Conservation (phyloP, 768 basidiomycete species). For the Termitomyces sp. region DNA sequence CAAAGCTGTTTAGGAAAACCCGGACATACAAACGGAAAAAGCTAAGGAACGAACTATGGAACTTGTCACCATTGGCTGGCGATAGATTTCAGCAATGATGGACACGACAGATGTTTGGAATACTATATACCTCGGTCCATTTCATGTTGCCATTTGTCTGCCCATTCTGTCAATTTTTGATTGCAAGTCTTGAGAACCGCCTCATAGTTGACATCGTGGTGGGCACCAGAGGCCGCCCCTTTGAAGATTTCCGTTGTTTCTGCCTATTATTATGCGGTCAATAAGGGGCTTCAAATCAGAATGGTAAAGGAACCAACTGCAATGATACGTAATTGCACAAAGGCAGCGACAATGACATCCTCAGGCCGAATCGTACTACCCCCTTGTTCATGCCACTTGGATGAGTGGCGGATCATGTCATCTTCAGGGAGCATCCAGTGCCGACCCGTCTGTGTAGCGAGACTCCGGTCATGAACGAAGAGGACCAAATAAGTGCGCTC, state of each 20-base stretch:
- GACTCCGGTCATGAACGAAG: constrained; percentile 82
- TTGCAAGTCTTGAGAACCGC: constrained; percentile 71
- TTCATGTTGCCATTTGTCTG: constrained; percentile 65
- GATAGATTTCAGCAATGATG: not conserved
- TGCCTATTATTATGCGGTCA: constrained; percentile 38
- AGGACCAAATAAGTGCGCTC: constrained; percentile 85
- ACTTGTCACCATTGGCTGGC: constrained; percentile 66
- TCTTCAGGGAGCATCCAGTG: constrained; percentile 90
- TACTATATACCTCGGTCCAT: constrained; percentile 57
- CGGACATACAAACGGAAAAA: constrained; percentile 77
- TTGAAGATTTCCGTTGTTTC: constrained; percentile 68
- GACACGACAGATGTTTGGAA: not conserved
- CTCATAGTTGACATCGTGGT: constrained; percentile 71
- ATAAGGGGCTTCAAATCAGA: not conserved
- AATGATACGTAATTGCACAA: constrained; percentile 73
- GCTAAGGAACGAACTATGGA: constrained; percentile 72
- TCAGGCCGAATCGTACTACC: constrained; percentile 60
- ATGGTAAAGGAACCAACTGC: constrained; percentile 42
- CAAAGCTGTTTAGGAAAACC: constrained; percentile 83
- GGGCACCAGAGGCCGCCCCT: constrained; percentile 34
- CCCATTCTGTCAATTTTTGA: constrained; percentile 68
- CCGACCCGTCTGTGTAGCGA: constrained; percentile 82
- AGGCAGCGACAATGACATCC: constrained; percentile 77
- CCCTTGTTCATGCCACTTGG: constrained; percentile 67
- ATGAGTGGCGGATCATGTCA: constrained; percentile 68